phyloP scores from a whole-genome alignment of 257 asterid genomes.

The Solanum virginianum region DNA sequence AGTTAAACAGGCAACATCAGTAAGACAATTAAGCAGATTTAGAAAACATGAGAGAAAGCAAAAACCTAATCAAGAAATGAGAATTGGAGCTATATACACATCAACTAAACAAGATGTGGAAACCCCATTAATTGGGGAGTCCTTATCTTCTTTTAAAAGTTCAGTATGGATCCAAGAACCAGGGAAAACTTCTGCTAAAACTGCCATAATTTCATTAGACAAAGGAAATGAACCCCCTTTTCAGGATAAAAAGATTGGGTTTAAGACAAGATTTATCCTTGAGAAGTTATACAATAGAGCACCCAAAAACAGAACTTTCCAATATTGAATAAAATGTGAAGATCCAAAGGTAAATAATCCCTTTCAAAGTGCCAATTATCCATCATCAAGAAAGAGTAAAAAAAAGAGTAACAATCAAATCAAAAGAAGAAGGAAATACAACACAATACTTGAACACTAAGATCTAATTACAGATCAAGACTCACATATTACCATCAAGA shows the following conservation, averaged over 20 bases:
- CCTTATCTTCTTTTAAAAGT: neutral
- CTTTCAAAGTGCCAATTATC: neutral
- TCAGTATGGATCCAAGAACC: neutral
- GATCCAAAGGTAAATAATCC: neutral
- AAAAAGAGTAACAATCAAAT: neutral
- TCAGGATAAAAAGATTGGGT: neutral
- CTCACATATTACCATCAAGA: neutral
- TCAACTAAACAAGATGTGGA: neutral
- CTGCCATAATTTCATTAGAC: neutral
- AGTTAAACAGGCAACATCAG: neutral
- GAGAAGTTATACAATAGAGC: neutral
- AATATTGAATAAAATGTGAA: neutral
- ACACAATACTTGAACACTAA: neutral
- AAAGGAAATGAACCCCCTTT: neutral
- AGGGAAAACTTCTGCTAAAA: neutral
- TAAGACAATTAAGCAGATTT: neutral
- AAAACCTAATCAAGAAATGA: neutral
- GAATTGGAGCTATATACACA: neutral
- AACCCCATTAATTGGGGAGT: neutral
- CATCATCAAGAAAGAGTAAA: neutral
- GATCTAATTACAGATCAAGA: slow-evolving; percentile 3
- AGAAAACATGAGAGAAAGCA: neutral
- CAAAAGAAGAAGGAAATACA: neutral
- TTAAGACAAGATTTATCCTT: neutral
- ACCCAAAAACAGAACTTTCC: neutral